Evolutionary conservation across 192 early-diverging fungal genomes (phyloP), one percentile per base, ranked within the genome.

Genomic region (Linnemannia elongata): DNA sequence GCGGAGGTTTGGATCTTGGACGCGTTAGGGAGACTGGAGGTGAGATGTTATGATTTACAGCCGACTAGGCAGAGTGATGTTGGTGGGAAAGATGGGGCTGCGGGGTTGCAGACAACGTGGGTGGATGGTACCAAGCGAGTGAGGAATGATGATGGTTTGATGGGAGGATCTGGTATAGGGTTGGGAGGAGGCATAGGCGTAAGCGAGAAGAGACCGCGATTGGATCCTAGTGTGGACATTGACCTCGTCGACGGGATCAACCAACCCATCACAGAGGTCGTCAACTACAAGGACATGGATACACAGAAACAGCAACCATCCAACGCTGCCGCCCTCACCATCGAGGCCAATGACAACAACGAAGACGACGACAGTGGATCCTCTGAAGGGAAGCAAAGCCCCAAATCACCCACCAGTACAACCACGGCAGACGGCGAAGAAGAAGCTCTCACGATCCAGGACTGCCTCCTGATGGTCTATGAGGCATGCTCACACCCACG

Each of bases 391-490:
- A 78, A 69, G 30, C 76, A 39, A 3, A 41, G 2, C 33, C 66
- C 57, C 20, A 66, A 24, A 18, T 78, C 60, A 15, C n/a, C 30
- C n/a, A 27, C 41, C 27, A 12, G 17, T 9, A 27, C 42, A 27
- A 13, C n/a, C 4, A 44, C 72, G 20, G 12, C 17, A 7, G 33
- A 24, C 5, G 66, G 55, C 52, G 66, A 52, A 1, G 49, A 9
- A 30, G 38, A 55, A 2, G 49, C 72, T 20, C 75, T 77, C 8
- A 49, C 76, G 12, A 76, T 87, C 35, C 85, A 81, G 27, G 85
- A 87, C 22, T 75, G 79, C 60, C 68, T 87, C 63, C 27, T 87
- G 60, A 78, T 81, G 76, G 75, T 87, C 24, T 87, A 75, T n/a
- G 85, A 87, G 69, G 57, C 39, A 13, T 87, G 85, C 66, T 87